Conservation (phyloP, 176 grass and related monocot species). For the Carex myosuroides region DNA sequence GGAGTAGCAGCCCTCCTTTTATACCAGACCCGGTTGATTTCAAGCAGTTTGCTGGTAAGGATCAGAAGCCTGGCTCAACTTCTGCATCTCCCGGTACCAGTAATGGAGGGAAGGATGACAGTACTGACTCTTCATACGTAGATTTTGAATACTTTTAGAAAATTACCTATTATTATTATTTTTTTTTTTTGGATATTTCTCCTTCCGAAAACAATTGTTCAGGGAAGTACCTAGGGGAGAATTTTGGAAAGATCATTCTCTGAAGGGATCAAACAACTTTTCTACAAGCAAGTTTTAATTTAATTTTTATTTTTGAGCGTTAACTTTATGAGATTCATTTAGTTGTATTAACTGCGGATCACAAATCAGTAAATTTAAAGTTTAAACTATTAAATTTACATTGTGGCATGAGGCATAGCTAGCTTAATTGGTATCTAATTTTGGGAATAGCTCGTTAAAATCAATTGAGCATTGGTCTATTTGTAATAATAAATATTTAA, state of each 20-base stretch:
- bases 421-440: background rate
- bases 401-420: background rate
- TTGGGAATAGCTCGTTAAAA: background rate
- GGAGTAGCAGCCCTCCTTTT: slow-evolving; percentile 48
- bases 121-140: slow-evolving; percentile 8
- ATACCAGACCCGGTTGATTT: slow-evolving; percentile 59
- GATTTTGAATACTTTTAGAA: slow-evolving; percentile 59
- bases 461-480: background rate
- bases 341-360: background rate
- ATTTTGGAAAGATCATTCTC: background rate
- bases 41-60: slow-evolving; percentile 36
- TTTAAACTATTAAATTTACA: background rate
- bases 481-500: background rate
- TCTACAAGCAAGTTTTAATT: background rate
- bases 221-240: background rate
- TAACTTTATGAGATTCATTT: background rate
- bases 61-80: slow-evolving; percentile 22
- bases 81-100: background rate
- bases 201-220: background rate
- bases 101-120: slow-evolving; percentile 13
- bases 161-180: background rate
- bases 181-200: slow-evolving; percentile 13
- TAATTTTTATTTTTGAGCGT: background rate
- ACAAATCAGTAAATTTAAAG: background rate
- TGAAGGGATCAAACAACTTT: background rate